These are phyloP conservation scores for Thalassiosira profunda DNA, from an alignment of 108 stramenopile species.

Conservation along the genomic window DNA sequence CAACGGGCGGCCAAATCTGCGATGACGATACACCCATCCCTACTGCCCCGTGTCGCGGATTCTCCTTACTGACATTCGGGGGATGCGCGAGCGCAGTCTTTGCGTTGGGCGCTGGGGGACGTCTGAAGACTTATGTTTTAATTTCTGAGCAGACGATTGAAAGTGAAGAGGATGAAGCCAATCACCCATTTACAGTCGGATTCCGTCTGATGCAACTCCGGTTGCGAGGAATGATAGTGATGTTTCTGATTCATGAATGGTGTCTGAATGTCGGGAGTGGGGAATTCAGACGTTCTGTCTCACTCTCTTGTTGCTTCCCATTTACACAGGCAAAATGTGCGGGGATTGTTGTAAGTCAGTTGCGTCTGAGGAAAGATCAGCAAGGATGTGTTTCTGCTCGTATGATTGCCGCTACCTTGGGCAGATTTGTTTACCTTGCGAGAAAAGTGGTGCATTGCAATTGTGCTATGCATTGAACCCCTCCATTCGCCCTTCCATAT, in stretches of 20 bases:
- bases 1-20: too few species aligned
- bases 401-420: slow-evolving; percentile 32
- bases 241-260: slow-evolving; percentile 44
- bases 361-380: too few species aligned
- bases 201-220: slow-evolving; percentile 35
- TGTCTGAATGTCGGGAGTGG: too few species aligned
- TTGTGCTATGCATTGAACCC: slow-evolving; percentile 17
- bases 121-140: slow-evolving; percentile 58
- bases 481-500: slow-evolving; percentile 47
- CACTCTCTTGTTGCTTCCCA: too few species aligned
- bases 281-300: too few species aligned
- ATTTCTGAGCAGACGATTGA: slow-evolving; percentile 44
- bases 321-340: not conserved
- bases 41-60: slow-evolving; percentile 15
- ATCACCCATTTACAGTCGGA: slow-evolving; percentile 55
- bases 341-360: too few species aligned
- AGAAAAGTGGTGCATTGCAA: slow-evolving; percentile 8
- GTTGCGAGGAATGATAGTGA: slow-evolving; percentile 39
- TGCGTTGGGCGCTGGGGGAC: slow-evolving; percentile 44
- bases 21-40: slow-evolving; percentile 51
- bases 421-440: slow-evolving; percentile 52
- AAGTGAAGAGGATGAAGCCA: slow-evolving; percentile 32
- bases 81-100: slow-evolving; percentile 11
- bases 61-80: slow-evolving; percentile 2
- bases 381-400: slow-evolving; percentile 54